Conservation (phyloP, 139 green algal species). For the Pleodorina starrii region DNA sequence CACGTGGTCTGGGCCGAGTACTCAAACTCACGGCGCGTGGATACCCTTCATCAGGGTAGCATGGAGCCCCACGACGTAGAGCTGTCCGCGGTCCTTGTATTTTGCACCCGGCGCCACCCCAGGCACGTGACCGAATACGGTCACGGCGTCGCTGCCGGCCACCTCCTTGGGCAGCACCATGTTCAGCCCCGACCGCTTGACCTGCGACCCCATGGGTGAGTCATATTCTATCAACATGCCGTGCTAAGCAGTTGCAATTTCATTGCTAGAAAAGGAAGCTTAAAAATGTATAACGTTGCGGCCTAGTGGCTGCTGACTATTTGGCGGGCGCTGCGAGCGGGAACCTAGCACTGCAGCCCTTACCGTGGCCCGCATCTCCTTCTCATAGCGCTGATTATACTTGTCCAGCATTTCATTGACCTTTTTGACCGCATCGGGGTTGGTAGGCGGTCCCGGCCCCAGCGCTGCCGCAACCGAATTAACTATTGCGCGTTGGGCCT, state of each 20-base stretch:
- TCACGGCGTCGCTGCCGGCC: not conserved
- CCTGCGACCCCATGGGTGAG: no score
- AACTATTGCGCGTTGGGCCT: not conserved
- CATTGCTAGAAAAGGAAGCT: no score
- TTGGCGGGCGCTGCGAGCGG: no score
- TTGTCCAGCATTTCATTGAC: not conserved
- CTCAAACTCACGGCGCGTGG: conserved; percentile 44
- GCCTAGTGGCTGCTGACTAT: no score
- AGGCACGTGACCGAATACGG: conserved; percentile 60
- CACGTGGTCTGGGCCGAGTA: not conserved
- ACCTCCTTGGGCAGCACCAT: conserved; percentile 30
- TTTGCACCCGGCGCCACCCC: conserved; percentile 56
- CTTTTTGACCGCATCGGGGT: not conserved
- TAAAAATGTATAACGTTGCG: no score
- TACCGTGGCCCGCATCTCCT: not conserved
- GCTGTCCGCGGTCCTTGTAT: conserved; percentile 60
- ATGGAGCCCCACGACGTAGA: conserved; percentile 60
- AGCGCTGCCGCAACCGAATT: not conserved
- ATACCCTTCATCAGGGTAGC: conserved; percentile 65
- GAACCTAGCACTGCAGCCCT: no score
- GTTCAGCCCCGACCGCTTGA: not conserved
- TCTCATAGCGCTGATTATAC: not conserved
- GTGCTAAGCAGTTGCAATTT: no score
- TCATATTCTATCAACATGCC: no score
- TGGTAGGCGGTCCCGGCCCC: not conserved